phyloP scores from a whole-genome alignment of 2,329 filamentous ascomycete genomes.

The Mycosphaerella arachidis region DNA sequence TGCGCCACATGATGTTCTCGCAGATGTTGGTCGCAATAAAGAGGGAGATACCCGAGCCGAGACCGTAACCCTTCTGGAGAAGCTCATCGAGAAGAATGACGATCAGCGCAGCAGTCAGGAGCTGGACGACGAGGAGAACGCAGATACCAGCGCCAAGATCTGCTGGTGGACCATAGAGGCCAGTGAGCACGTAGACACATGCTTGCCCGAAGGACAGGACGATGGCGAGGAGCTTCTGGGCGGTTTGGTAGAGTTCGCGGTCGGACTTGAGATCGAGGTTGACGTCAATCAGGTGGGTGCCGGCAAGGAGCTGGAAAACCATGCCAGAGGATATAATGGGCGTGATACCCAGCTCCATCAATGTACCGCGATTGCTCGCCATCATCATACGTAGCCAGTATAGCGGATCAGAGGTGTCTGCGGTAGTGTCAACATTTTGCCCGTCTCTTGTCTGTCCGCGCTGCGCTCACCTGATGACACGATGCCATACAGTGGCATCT shows the following conservation, averaged over 20 bases:
- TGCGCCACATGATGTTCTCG: constrained; percentile 99
- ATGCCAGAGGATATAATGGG: constrained; percentile 99
- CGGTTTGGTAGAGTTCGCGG: constrained; percentile 98
- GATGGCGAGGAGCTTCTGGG: constrained; percentile 95
- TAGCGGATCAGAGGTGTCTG: constrained; percentile 83
- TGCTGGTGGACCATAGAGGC: constrained; percentile 92
- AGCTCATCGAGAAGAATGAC: constrained; percentile 99
- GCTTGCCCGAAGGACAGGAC: constrained; percentile 96
- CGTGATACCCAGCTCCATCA: constrained; percentile 57
- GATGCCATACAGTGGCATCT: constrained; percentile 97
- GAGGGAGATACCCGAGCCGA: constrained; percentile 96
- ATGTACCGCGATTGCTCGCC: constrained; percentile 73
- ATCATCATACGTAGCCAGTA: constrained; percentile 99
- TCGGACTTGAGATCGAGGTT: constrained; percentile 99
- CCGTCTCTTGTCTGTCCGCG: constrained; percentile 7
- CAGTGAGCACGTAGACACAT: constrained; percentile 96
- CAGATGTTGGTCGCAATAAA: constrained; percentile 99
- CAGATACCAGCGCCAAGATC: constrained; percentile 97
- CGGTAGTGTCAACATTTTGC: constrained; percentile 10
- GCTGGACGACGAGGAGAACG: constrained; percentile 95
- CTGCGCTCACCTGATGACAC: constrained; percentile 68
- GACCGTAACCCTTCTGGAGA: constrained; percentile 97
- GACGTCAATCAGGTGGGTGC: constrained; percentile 99
- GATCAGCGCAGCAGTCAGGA: constrained; percentile 94
- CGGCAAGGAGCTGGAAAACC: constrained; percentile 99